Evolutionary conservation across 805 yeast species (phyloP).

Genomic region (Alloascoidea hylecoeti): DNA sequence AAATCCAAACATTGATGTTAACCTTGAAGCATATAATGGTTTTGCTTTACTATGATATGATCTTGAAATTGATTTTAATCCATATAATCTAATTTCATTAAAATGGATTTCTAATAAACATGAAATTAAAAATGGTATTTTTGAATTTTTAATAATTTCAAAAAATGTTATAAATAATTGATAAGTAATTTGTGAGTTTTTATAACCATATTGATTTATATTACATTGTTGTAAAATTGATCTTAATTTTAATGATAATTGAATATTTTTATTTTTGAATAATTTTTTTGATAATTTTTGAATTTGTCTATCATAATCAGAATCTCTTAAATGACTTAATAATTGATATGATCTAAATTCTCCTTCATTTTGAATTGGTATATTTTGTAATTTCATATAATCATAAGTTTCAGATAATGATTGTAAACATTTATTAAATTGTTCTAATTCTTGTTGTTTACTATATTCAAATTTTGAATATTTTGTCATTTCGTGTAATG

Average conservation of each 20-base stretch:
- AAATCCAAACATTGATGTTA: conserved; percentile 47
- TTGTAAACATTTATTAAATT: conserved; percentile 80
- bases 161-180: conserved; percentile 57
- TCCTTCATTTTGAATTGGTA: conserved; percentile 68
- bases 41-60: conserved; percentile 60
- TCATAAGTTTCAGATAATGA: conserved; percentile 79
- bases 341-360: conserved; percentile 86
- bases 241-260: conserved; percentile 59
- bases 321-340: conserved; percentile 66
- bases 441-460: conserved; percentile 92
- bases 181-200: conserved; percentile 39
- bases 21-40: conserved; percentile 36
- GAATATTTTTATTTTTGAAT: conserved; percentile 40
- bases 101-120: conserved; percentile 71
- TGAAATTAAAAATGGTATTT: conserved; percentile 52
- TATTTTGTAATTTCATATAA: conserved; percentile 61
- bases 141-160: conserved; percentile 29
- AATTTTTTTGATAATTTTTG: conserved; percentile 53
- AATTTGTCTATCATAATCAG: conserved; percentile 66
- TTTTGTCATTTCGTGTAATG: conserved; percentile 78
- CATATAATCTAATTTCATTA: conserved; percentile 65
- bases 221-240: conserved; percentile 51
- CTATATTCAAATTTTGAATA: conserved; percentile 60
- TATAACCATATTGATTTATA: conserved; percentile 36
- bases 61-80: conserved; percentile 49